These are phyloP conservation scores for Eimeria necatrix DNA, from an alignment of 169 alveolate genomes.

Conservation along the genomic window DNA sequence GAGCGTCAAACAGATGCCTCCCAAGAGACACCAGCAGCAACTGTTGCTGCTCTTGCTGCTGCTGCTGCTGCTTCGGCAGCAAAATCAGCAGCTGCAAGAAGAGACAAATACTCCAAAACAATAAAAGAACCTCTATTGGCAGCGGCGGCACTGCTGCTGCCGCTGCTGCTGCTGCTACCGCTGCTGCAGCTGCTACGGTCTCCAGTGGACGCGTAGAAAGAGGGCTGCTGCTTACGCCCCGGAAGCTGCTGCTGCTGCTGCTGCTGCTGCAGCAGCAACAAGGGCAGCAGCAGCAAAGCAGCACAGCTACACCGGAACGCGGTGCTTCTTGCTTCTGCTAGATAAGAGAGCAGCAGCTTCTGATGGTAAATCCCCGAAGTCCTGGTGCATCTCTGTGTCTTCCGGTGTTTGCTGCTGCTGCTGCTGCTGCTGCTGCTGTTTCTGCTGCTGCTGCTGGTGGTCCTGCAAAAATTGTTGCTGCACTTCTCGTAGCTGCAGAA, in stretches of 20 bases:
- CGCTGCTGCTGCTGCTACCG: not conserved
- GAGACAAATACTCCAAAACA: conserved; percentile 52
- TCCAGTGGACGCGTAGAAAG: not conserved
- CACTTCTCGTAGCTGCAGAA: conserved; percentile 68
- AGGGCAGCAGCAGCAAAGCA: not conserved
- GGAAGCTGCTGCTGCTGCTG: conserved; percentile 13
- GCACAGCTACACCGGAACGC: conserved; percentile 4
- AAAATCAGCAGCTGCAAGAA: not conserved
- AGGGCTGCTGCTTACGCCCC: not conserved
- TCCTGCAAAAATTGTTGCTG: conserved; percentile 54
- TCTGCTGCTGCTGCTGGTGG: conserved; percentile 46
- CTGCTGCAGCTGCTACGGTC: not conserved
- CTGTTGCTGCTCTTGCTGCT: not conserved
- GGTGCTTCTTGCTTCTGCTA: conserved; percentile 55
- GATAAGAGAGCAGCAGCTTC: conserved; percentile 11
- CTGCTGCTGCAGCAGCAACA: conserved; percentile 31
- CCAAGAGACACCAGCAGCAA: conserved; percentile 7
- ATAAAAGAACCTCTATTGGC: conserved; percentile 29
- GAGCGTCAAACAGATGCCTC: not conserved
- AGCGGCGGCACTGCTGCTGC: conserved; percentile 58
- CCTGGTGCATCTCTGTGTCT: conserved; percentile 18
- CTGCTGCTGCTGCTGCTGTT: conserved; percentile 67
- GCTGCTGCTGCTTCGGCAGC: conserved; percentile 57
- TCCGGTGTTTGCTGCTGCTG: conserved; percentile 51
- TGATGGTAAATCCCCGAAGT: not conserved